Evolutionary conservation across 2,329 filamentous ascomycete species (phyloP), one percentile per base, ranked within the genome.

Genomic region (Ceratocystis cacaofunesta): DNA sequence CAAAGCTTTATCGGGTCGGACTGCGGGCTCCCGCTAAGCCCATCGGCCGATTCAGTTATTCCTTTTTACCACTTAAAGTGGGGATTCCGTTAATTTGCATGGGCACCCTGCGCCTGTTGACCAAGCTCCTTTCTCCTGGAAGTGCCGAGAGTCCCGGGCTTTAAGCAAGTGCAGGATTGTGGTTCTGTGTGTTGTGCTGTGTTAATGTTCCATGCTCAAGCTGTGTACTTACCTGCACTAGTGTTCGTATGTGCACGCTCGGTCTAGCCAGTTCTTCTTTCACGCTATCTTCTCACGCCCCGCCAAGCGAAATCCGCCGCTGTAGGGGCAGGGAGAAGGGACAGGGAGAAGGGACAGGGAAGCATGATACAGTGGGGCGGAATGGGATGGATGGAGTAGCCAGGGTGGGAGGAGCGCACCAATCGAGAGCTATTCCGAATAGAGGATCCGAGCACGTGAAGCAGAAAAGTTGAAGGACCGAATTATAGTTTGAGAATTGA

Each of bases 311-410:
- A 58, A 58, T 58, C 55, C 7, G 30, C 17, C 36, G 12, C 55
- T 58, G 55, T 58, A 58, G 55, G 55, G 28, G 25, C n/a, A 58
- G 55, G 55, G 55, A 58, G 55, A 58, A 57, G 10, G 6, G 52
- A 6, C 30, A 30, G 6, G 6, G 6, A 30, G 30, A 30, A 32
- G 30, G 6, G 55, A 36, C 17, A 8, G 12, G 55, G 32, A 10
- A n/a, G 28, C 28, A 15, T 15, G 48, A 32, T 17, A 57, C 22
- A 50, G 5, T 19, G n/a, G 8, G 6, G 19, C 32, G 10, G 32
- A 36, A 41, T 41, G 19, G 17, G 17, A 48, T 48, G 46, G 19
- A 52, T 25, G 22, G 22, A 32, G 1, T 6, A 2, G 30, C 30
- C 30, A 32, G 30, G 6, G 6, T 32, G 30, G 22, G 25, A 28